Base-by-base conservation (phyloP, 306 rosid species). In the Quercus wislizeni region DNA sequence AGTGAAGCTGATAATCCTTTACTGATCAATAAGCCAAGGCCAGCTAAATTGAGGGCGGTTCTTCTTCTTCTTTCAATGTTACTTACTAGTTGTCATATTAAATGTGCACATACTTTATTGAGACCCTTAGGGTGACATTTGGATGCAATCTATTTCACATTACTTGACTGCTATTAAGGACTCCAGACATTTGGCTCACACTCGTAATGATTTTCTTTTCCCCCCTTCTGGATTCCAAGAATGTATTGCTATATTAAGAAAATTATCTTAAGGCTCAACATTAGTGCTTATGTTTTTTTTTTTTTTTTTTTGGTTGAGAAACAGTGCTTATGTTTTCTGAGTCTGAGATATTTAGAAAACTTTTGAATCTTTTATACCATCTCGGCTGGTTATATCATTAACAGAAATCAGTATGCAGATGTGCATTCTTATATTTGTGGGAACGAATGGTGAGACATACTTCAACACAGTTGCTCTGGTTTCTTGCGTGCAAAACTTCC, bases 371-470 rank as follows among this genome's bases (percentile, higher is more conserved):
- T 62, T 55, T 54, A 57, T 52, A 55, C 73, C 76, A 38, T 41
- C 23, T 33, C 65, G 23, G 5, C 11, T 52, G 73, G 63, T 35
- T 55, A 68, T 67, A 30, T 81, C 62, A 83, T 85, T 61, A 52
- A 81, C 82, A 76, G 59, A 79, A 77, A 73, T 83, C 78, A 69
- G 78, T 65, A 27, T 87, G 91, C 97, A 95, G 99, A 87, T 95
- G 91, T 95, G 99, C 76, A 55, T 84, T 83, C 95, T 89, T 69
- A 88, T 95, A 76, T 95, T 92, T 67, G 82, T 95, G 64, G 99
- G 97, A 81, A 92, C 99, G 59, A 95, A 95, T 73, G 97, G 99
- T 20, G 97, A 92, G 87, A 92, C 97, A 69, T 95, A 91, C 94
- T 95, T 92, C 90, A 95, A 95, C 83, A 95, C 98, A 41, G 97